Base-by-base conservation (phyloP, 2,329 filamentous ascomycete genomes). In the Hymenoscyphus occultus region DNA sequence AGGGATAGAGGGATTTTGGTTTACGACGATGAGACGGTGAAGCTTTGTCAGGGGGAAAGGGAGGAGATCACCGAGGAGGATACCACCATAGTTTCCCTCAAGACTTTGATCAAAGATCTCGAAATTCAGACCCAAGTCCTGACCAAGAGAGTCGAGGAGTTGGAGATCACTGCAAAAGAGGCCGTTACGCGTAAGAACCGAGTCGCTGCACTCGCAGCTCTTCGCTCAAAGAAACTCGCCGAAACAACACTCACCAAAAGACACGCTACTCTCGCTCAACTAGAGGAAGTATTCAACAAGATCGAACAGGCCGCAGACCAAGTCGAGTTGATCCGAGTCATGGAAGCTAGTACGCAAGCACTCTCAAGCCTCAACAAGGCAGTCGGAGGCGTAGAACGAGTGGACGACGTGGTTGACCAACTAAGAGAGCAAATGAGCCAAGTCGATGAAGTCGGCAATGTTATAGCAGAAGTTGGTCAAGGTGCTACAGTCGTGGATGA, bases 291-390 rank as follows among this genome's bases (percentile, higher is more conserved):
- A 0, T 90, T 92, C 62, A 78, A 83, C n/a, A 90, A 89, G 74
- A 91, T 99, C 61, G 89, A 97, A 75, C 88, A 94, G 76, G 95
- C 95, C 0, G 84, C 87, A 0, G 91, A 93, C 76, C 91, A 97
- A 68, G 87, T 96, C 9, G 90, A 92, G 71, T 84, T 97, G 14
- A 87, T 98, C 9, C 84, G 85, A 66, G 89, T 93, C 5, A 93
- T 99, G 89, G 86, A 92, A 73, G 84, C 88, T 16, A 92, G 91
- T 68, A 86, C 90, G 0, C 83, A 83, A 40, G 92, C 91, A 0
- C 82, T 99, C 40, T 84, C 85, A 69, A 82, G 80, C 32, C 82
- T 99, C 39, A 93, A 97, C 74, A 82, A 84, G 58, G 86, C 92
- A 74, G 84, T 93, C 28, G 95, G 95, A 57, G 91, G 92, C 1